Base-by-base conservation (phyloP, 495 filamentous ascomycete species). In the Glonium stellatum region DNA sequence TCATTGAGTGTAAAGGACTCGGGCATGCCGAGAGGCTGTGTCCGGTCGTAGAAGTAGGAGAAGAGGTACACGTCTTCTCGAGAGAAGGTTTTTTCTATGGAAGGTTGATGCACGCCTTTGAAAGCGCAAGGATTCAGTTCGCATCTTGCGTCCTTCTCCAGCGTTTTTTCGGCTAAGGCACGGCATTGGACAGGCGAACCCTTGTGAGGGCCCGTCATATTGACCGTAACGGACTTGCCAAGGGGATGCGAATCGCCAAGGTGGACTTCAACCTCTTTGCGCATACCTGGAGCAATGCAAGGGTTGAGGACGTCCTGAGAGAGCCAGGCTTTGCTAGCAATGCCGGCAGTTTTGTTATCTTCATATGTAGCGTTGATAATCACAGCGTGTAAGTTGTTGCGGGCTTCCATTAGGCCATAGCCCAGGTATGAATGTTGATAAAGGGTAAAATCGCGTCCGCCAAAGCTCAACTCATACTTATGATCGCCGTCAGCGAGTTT, bases 371-470 rank as follows among this genome's bases (percentile, higher is more conserved):
- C 78, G 60, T 87, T 76, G 41, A 92, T 71, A 48, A 97, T 77
- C 9, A 76, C 75, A 57, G 82, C 81, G 76, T 96, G 89, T 58
- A 97, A 85, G 27, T 89, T 79, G 31, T 95, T 82, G 55, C 93
- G 89, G 25, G 93, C 93, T 61, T 87, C 81, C 91, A 96, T 98
- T 54, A 98, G 85, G 68, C 93, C 93, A 69, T 97, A 97, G 55
- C 92, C 92, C 54, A 98, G 86, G 74, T 98, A 95, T 25, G 92
- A 96, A 76, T 98, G 91, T 75, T 98, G 93, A 77, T 98, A 98
- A n/a, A 98, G 84, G 47, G 85, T 80, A 71, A 97, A 97, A 42
- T 92, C 75, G 57, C 89, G 87, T 58, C 92, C 93, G 62, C 92
- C 92, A 62, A 96, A 97, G 42, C 84, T 79, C 60, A 98, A 83